Evolutionary conservation across 1,284 basidiomycete genomes (phyloP).

Genomic region (Fomitiporia mediterranea): DNA sequence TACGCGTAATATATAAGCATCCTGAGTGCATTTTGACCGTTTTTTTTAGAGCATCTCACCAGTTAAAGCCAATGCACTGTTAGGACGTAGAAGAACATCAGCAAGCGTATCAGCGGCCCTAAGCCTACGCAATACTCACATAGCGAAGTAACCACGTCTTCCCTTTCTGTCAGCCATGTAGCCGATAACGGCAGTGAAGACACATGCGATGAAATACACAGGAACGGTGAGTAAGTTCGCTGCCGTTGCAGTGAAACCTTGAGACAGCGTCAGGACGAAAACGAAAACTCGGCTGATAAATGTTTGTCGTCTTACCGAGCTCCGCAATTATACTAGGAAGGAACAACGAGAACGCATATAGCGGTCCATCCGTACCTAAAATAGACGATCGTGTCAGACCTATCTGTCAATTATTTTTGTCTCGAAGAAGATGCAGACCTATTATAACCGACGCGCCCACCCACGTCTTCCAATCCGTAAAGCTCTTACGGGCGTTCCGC

Average conservation of each 20-base stretch:
- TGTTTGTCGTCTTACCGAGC: conserved; percentile 32
- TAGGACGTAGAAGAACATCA: not conserved
- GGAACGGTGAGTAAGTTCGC: conserved; percentile 71
- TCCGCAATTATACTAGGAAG: conserved; percentile 67
- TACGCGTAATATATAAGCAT: not conserved
- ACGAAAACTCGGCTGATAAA: not conserved
- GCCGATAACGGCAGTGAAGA: conserved; percentile 58
- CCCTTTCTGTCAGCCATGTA: conserved; percentile 59
- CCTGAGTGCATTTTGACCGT: too few relatives aligned
- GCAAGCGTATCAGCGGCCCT: not conserved
- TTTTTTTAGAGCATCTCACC: conserved; percentile 29
- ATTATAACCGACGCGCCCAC: conserved; percentile 42
- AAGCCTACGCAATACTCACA: conserved; percentile 49
- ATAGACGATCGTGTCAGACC: conserved; percentile 35
- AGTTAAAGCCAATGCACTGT: conserved; percentile 32
- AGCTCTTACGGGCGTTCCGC: conserved; percentile 57
- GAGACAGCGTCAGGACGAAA: conserved; percentile 12
- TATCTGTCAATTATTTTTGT: not conserved
- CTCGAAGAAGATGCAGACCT: conserved; percentile 11
- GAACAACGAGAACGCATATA: conserved; percentile 73
- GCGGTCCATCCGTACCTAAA: conserved; percentile 52
- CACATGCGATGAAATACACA: conserved; percentile 63
- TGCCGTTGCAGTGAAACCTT: conserved; percentile 61
- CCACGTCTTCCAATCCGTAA: conserved; percentile 74
- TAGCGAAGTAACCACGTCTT: conserved; percentile 53